phyloP scores from a whole-genome alignment of 139 green algal species.

The Spirogloea muscicola region DNA sequence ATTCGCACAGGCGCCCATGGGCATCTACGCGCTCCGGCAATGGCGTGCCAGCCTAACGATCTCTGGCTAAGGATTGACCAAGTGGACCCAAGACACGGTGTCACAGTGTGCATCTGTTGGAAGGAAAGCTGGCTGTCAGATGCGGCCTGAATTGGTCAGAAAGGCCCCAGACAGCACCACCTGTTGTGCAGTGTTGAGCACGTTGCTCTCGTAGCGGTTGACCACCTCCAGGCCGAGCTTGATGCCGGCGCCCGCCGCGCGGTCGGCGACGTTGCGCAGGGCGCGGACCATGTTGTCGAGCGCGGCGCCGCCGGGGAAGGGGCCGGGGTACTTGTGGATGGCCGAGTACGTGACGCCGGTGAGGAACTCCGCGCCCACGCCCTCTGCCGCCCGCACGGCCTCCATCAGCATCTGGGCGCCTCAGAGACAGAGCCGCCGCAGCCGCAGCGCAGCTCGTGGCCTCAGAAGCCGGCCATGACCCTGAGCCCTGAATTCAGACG shows the following conservation, averaged over 20 bases:
- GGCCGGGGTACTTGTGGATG: conserved; percentile 36
- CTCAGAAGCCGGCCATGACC: not conserved
- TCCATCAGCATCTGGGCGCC: conserved; percentile 20
- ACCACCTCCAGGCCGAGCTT: conserved; percentile 43
- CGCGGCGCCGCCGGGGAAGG: not conserved
- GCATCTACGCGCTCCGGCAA: not conserved
- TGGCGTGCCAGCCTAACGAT: not conserved
- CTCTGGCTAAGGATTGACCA: not conserved
- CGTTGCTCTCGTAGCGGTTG: conserved; percentile 49
- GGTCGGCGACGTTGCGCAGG: conserved; percentile 7
- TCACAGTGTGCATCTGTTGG: not conserved
- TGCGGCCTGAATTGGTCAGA: not conserved
- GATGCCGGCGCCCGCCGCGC: conserved; percentile 14
- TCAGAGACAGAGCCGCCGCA: no score
- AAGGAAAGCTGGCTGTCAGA: not conserved
- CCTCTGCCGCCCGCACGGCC: conserved; percentile 8
- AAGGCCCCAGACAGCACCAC: conserved; percentile 9
- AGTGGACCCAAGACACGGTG: no score
- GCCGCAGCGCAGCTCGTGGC: not conserved
- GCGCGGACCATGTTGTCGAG: conserved; percentile 18
- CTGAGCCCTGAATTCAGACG: no score
- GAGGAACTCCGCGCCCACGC: conserved; percentile 12
- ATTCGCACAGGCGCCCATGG: not conserved
- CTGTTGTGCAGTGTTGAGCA: conserved; percentile 32
- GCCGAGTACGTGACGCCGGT: conserved; percentile 27